phyloP scores from a whole-genome alignment of 495 filamentous ascomycete species.

The Neurospora sublineolata region DNA sequence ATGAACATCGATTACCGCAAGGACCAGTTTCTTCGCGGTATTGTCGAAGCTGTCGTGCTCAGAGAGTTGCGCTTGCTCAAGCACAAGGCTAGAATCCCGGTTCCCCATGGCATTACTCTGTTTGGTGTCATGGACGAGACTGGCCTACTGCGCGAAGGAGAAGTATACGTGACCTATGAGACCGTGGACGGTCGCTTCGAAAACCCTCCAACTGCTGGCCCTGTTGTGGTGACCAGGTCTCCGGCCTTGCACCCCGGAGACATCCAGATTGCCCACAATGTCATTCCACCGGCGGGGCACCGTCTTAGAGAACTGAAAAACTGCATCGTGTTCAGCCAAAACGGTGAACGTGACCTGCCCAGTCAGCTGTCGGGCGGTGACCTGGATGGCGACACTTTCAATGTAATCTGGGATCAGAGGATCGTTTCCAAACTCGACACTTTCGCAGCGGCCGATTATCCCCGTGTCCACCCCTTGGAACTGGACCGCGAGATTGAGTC shows the following conservation, averaged over 20 bases:
- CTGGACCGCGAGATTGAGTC: constrained; percentile 42
- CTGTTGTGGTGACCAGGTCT: constrained; percentile 51
- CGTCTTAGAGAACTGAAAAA: constrained; percentile 51
- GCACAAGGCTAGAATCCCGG: constrained; percentile 59
- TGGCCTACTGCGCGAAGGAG: constrained; percentile 44
- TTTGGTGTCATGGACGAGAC: constrained; percentile 82
- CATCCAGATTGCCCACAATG: constrained; percentile 49
- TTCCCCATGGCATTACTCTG: constrained; percentile 55
- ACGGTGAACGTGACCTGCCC: constrained; percentile 60
- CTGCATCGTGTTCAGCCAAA: constrained; percentile 65
- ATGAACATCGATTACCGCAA: constrained; percentile 48
- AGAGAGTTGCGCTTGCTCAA: constrained; percentile 59
- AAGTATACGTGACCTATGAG: constrained; percentile 51
- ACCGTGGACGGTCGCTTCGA: constrained; percentile 9
- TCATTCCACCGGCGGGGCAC: constrained; percentile 42
- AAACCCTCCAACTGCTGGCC: constrained; percentile 9
- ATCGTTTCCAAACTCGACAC: constrained; percentile 27
- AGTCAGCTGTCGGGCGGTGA: constrained; percentile 70
- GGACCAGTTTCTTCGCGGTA: constrained; percentile 52
- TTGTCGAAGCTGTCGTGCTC: constrained; percentile 55
- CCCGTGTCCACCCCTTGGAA: constrained; percentile 38
- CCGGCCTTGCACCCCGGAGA: constrained; percentile 76
- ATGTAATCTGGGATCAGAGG: constrained; percentile 54
- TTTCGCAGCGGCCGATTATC: constrained; percentile 55
- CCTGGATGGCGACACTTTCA: constrained; percentile 70